phyloP scores from a whole-genome alignment of 2,329 filamentous ascomycete genomes.

The Apiospora sp. region DNA sequence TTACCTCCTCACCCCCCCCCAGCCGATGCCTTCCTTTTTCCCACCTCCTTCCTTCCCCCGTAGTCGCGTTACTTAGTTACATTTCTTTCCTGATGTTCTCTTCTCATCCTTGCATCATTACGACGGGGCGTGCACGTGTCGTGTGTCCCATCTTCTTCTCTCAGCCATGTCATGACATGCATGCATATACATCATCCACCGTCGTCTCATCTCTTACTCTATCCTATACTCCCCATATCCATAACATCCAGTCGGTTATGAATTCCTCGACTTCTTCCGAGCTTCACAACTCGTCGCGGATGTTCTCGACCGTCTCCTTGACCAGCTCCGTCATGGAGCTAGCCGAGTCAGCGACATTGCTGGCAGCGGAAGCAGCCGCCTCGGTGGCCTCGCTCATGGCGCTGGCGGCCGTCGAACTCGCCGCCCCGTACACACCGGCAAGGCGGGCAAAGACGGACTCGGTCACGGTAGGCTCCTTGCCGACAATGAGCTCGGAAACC shows the following conservation, averaged over 20 bases:
- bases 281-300: conserved; percentile 37
- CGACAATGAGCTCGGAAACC: conserved; percentile 77
- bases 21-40: background rate
- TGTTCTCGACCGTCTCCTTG: conserved; percentile 37
- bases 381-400: conserved; percentile 46
- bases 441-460: conserved; percentile 81
- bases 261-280: background rate
- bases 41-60: background rate
- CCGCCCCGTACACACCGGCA: conserved; percentile 75
- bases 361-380: conserved; percentile 37
- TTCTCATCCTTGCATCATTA: conserved; percentile 10
- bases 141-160: background rate
- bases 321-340: conserved; percentile 36
- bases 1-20: background rate
- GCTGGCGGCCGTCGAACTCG: conserved; percentile 61
- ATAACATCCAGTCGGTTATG: background rate
- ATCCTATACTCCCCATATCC: background rate
- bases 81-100: background rate
- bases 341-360: conserved; percentile 36
- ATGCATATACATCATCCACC: background rate
- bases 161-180: background rate
- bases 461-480: conserved; percentile 81
- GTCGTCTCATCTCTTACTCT: background rate
- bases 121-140: background rate
- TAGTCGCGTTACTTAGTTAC: background rate